These are phyloP conservation scores for Candida neerlandica DNA, from an alignment of 1,139 yeast genomes.

Conservation along the genomic window DNA sequence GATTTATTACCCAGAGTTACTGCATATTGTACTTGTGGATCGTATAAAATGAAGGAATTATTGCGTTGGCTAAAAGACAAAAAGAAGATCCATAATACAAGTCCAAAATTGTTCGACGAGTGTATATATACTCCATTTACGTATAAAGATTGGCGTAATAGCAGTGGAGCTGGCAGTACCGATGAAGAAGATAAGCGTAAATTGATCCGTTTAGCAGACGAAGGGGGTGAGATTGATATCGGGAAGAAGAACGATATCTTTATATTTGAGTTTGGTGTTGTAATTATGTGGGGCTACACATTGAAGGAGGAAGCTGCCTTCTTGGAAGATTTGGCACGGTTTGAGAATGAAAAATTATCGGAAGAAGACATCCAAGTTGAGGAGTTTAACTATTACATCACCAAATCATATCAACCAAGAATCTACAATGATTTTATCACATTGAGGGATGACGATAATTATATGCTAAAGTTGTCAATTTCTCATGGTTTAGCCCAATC, in stretches of 20 bases:
- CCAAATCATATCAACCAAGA: constrained; percentile 91
- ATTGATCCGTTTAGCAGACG: constrained; percentile 78
- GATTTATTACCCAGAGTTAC: constrained; percentile 85
- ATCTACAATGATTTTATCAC: constrained; percentile 95
- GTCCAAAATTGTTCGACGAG: constrained; percentile 89
- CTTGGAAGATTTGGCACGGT: constrained; percentile 77
- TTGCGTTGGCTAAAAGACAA: constrained; percentile 84
- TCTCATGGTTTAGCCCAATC: constrained; percentile 93
- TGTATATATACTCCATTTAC: constrained; percentile 88
- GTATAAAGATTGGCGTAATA: constrained; percentile 77
- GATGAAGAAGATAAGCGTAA: constrained; percentile 35
- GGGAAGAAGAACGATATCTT: constrained; percentile 80
- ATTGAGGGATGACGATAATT: constrained; percentile 84
- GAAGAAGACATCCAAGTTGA: constrained; percentile 91
- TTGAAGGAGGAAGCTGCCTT: constrained; percentile 82
- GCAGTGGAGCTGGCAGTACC: constrained; percentile 23
- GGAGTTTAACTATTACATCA: constrained; percentile 91
- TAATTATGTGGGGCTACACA: constrained; percentile 94
- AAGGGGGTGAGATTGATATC: constrained; percentile 91
- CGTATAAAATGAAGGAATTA: constrained; percentile 85
- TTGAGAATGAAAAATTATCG: constrained; percentile 88
- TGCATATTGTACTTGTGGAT: constrained; percentile 93
- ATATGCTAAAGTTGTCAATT: constrained; percentile 84
- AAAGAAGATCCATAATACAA: constrained; percentile 70
- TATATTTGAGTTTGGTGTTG: constrained; percentile 91